Conservation (phyloP, 257 asterid genomes). For the Jacaranda copaia region DNA sequence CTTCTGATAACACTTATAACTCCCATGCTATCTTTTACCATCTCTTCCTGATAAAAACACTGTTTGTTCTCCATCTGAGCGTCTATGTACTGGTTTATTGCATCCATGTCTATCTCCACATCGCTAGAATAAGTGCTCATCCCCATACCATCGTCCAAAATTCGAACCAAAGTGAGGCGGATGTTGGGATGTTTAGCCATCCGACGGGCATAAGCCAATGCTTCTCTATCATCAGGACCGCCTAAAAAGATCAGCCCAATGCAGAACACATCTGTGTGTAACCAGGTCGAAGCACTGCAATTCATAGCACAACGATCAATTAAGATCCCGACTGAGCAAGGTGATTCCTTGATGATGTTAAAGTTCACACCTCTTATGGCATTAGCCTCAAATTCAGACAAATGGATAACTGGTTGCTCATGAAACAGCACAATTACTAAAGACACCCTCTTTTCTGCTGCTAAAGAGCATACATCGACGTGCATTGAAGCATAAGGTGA, state of each 20-base stretch:
- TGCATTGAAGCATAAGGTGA: slow-evolving; percentile 55
- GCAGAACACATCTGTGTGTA: background rate
- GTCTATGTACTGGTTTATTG: slow-evolving; percentile 29
- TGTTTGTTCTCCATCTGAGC: slow-evolving; percentile 20
- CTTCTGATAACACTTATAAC: slow-evolving; percentile 33
- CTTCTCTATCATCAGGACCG: slow-evolving; percentile 59
- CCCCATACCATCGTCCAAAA: slow-evolving; percentile 12
- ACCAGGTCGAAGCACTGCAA: background rate
- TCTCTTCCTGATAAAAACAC: slow-evolving; percentile 45
- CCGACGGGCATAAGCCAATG: slow-evolving; percentile 44
- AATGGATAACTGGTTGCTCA: slow-evolving; percentile 22
- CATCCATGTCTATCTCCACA: slow-evolving; percentile 26
- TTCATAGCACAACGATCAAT: slow-evolving; percentile 38
- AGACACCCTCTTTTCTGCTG: slow-evolving; percentile 44
- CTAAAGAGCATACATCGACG: slow-evolving; percentile 51
- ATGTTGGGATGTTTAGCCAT: slow-evolving; percentile 46
- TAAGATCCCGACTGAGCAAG: slow-evolving; percentile 54
- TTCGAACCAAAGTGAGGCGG: slow-evolving; percentile 39
- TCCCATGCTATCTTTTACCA: slow-evolving; percentile 41
- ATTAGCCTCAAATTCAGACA: slow-evolving; percentile 8
- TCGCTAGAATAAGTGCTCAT: background rate
- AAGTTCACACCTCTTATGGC: slow-evolving; percentile 38
- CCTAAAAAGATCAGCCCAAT: slow-evolving; percentile 51
- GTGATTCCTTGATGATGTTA: slow-evolving; percentile 41
- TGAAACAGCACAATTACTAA: slow-evolving; percentile 50